phyloP scores from a whole-genome alignment of 1,284 basidiomycete genomes.

The Ganoderma boninense region DNA sequence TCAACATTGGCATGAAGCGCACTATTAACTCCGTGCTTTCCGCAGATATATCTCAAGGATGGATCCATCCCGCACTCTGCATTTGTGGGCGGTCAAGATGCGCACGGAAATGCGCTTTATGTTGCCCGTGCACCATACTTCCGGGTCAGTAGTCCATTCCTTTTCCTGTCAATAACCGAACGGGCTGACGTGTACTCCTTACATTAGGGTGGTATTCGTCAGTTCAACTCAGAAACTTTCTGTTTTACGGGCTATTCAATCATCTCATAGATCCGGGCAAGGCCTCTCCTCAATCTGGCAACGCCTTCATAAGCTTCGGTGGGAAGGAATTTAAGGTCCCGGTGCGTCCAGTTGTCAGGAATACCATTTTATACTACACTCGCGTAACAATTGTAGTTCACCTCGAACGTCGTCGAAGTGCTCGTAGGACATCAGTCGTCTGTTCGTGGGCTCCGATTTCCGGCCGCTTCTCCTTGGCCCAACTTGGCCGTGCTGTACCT shows the following conservation, averaged over 20 bases:
- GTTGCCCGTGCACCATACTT: neutral
- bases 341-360: neutral
- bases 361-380: neutral
- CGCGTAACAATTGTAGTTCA: neutral
- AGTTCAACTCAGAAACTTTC: neutral
- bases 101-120: neutral
- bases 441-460: neutral
- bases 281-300: neutral
- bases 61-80: neutral
- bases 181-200: neutral
- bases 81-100: neutral
- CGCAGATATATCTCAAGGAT: neutral
- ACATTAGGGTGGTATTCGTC: neutral
- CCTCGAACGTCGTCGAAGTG: neutral
- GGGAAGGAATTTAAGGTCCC: neutral
- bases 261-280: neutral
- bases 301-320: neutral
- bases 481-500: neutral
- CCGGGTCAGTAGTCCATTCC: neutral
- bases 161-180: neutral
- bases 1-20: neutral
- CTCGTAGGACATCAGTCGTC: neutral
- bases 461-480: neutral
- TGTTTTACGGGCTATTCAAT: neutral
- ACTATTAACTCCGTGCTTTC: neutral